A percentile compares a stretch with the other conserved stretches of the same genome.
phyloP scores from a whole-genome alignment of 2,329 filamentous ascomycete species.

The Clarireedia homoeocarpa region DNA sequence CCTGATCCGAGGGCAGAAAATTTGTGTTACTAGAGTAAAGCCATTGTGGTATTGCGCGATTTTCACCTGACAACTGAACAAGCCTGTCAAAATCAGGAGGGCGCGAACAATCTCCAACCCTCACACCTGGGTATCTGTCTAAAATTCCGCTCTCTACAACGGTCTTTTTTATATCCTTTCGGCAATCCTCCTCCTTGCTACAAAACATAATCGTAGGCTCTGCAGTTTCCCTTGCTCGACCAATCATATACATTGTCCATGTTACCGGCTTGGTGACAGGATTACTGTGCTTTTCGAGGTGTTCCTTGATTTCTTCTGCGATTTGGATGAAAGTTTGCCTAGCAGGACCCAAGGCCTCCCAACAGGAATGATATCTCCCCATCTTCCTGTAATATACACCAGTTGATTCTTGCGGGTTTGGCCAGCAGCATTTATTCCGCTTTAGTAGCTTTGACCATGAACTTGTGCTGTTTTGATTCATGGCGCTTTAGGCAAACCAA shows the following conservation, averaged over 20 bases:
- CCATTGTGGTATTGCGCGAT: neutral
- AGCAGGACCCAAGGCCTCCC: constrained; percentile 9
- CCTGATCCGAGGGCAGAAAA: no score
- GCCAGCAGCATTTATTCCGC: neutral
- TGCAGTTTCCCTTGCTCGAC: neutral
- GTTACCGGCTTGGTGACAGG: constrained; percentile 5
- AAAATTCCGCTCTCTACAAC: constrained; percentile 10
- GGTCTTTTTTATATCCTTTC: constrained; percentile 5
- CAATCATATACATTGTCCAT: constrained; percentile 13
- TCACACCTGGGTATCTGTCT: constrained; percentile 6
- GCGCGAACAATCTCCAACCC: constrained; percentile 3
- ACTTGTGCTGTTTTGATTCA: no score
- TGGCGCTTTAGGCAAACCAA: no score
- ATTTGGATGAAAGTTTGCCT: constrained; percentile 7
- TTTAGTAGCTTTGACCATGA: no score
- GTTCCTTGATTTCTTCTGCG: constrained; percentile 10
- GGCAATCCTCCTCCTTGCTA: neutral
- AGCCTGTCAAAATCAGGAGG: constrained; percentile 10
- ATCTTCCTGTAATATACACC: constrained; percentile 2
- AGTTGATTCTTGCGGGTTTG: constrained; percentile 1
- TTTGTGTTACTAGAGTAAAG: no score
- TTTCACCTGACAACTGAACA: neutral
- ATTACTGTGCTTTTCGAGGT: constrained; percentile 12
- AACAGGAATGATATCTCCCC: constrained; percentile 3
- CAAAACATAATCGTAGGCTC: constrained; percentile 12